Base-by-base conservation (phyloP, 345 rosid genomes). In the Dovyalis caffra region DNA sequence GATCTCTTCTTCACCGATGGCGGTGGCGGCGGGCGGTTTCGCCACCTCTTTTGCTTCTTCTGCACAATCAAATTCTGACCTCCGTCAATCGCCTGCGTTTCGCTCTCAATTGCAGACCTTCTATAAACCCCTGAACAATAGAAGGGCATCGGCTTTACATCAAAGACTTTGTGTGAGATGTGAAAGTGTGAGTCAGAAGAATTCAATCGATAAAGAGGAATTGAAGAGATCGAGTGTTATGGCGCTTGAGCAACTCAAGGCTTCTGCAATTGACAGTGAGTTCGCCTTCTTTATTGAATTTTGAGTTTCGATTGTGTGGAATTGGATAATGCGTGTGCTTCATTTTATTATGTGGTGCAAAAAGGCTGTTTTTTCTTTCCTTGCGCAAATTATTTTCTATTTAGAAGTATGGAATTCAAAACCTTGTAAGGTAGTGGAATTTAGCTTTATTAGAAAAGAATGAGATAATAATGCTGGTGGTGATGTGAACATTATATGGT, bases 171-270 rank as follows among this genome's bases (percentile, higher is more conserved):
- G 56, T 21, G n/a, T 75, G 53, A 67, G 72, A 38, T 75, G 72
- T 57, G 78, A 75, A 12, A 71, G 58, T 15, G 57, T 0, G 47
- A 18, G 66, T 38, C 56, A 28, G 47, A 37, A 29, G 31, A 34
- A 28, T 64, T 37, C 78, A 16, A 21, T 75, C 45, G 66, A 75
- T 14, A 58, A 53, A 23, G 29, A 26, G 3, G 72, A 75, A 18
- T 11, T 49, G 16, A 37, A 38, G n/a, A 75, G 43, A 2, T 49
- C 79, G 2, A 76, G 53, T 20, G 26, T 26, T 61, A 20, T 62
- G n/a, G 74, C 79, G 49, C 79, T 76, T 49, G 65, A 70, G n/a
- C 79, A 70, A 34, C 79, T 76, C 73, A 76, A 76, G 75, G 35
- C 79, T 0, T 70, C 79, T 21, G 70, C 63, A 16, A 21, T 69